Percentiles rank a stretch among this genome's conserved stretches.
Conservation (phyloP, 805 yeast species). For the Saturnispora mendoncae region DNA sequence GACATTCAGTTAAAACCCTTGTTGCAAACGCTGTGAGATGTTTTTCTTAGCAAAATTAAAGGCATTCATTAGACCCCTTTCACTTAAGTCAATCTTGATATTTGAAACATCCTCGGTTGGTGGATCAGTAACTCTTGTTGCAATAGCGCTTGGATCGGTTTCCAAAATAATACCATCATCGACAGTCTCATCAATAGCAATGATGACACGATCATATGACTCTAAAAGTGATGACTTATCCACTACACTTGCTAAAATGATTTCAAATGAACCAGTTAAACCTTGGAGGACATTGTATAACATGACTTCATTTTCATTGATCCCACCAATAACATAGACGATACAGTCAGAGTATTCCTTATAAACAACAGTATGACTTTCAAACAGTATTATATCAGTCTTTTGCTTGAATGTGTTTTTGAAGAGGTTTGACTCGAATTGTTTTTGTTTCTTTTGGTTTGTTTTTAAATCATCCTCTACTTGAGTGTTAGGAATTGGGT, state of each 20-base stretch:
- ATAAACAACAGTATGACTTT: conserved; percentile 74
- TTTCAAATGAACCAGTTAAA: conserved; percentile 71
- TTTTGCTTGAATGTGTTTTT: conserved; percentile 72
- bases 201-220: conserved; percentile 73
- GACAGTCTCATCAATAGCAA: conserved; percentile 84
- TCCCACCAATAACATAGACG: conserved; percentile 60
- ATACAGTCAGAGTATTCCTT: conserved; percentile 74
- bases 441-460: conserved; percentile 49
- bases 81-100: conserved; percentile 56
- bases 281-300: conserved; percentile 69
- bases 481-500: conserved; percentile 49
- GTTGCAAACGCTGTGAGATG: conserved; percentile 32
- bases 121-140: conserved; percentile 83
- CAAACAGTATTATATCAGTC: conserved; percentile 72
- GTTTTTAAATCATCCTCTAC: conserved; percentile 27
- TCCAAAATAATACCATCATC: conserved; percentile 93
- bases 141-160: conserved; percentile 78
- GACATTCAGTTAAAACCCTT: conserved; percentile 25
- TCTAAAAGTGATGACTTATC: conserved; percentile 76
- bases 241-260: conserved; percentile 57
- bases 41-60: conserved; percentile 83
- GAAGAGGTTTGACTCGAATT: conserved; percentile 68
- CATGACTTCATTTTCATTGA: conserved; percentile 80
- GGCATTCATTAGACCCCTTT: conserved; percentile 72
- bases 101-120: conserved; percentile 60